These are phyloP conservation scores for Pharnaceum exiguum DNA, from an alignment of 148 eudicot genomes.

Conservation along the genomic window DNA sequence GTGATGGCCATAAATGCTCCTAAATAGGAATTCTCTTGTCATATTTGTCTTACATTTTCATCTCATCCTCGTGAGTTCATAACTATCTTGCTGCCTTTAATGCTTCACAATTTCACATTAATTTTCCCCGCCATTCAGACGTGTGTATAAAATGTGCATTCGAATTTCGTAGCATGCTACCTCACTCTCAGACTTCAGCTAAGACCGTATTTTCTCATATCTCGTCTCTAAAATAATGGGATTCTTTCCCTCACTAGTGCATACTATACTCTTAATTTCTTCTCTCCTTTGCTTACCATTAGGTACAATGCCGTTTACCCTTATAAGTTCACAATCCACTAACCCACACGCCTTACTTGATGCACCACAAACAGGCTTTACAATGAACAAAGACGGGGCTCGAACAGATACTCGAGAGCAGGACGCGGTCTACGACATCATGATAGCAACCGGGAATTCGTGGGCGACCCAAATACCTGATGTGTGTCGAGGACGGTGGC, in stretches of 20 bases:
- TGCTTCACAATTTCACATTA: slow-evolving; percentile 5
- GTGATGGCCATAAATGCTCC: slow-evolving; percentile 53
- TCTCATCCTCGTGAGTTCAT: slow-evolving; percentile 56
- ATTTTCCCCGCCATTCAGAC: not conserved
- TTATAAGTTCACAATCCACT: slow-evolving; percentile 59
- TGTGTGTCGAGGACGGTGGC: slow-evolving; percentile 93
- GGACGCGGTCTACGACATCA: slow-evolving; percentile 80
- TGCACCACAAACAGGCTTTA: slow-evolving; percentile 57
- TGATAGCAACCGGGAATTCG: slow-evolving; percentile 80
- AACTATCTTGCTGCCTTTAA: slow-evolving; percentile 19
- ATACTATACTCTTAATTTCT: slow-evolving; percentile 15
- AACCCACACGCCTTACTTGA: slow-evolving; percentile 56
- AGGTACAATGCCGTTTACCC: slow-evolving; percentile 40
- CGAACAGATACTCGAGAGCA: slow-evolving; percentile 64
- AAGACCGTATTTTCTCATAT: not conserved
- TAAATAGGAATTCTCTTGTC: not conserved
- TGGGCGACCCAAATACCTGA: slow-evolving; percentile 92
- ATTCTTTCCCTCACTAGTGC: slow-evolving; percentile 1
- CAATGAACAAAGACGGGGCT: slow-evolving; percentile 53
- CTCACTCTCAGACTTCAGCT: not conserved
- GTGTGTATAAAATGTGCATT: slow-evolving; percentile 10
- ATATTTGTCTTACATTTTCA: slow-evolving; percentile 38
- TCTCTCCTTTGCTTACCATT: slow-evolving; percentile 24
- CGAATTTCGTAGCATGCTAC: not conserved
- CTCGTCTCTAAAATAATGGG: slow-evolving; percentile 20